Evolutionary conservation across 257 asterid species (phyloP), one percentile per base, ranked within the genome.

Genomic region (Cinchona pubescens): DNA sequence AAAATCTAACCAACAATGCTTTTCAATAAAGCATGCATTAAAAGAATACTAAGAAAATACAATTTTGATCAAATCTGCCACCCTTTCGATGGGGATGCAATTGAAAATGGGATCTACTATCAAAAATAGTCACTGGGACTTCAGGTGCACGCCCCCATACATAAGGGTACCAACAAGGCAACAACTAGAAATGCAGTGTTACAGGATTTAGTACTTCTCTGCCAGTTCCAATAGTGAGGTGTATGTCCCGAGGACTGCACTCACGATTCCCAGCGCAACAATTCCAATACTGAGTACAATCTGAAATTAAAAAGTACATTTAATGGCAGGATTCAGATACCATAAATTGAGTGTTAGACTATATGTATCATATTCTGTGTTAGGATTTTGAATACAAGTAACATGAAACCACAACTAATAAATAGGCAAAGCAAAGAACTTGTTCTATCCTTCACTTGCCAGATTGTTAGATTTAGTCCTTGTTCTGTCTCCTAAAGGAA

Each of bases 191-290:
- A 14, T 56, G 29, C 18, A 0, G 23, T 7, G 45, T 32, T 18
- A 19, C 29, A 66, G 23, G 16, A 53, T 49, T 87, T 82, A 87
- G 69, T 83, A 87, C 80, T 83, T 2, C 35, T 81, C 75, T 58
- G 78, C 85, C 58, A 92, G 87, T 35, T 79, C 74, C 12, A 76
- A 71, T 7, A 87, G 65, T 46, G 97, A 90, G 42, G 88, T 83
- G 72, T 87, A 87, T 2, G 96, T 88, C 71, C 96, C 97, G 14
- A 90, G 55, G 58, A 64, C 71, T 43, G 93, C 96, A 73, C 92
- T 82, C 38, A 82, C 81, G 43, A 84, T 64, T 49, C 97, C 96
- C 67, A 92, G 35, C 4, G 72, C 91, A 65, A 92, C 76, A 10
- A 87, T 84, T 18, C 75, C 55, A 18, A 59, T 23, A 42, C 87